Base-by-base conservation (phyloP, 768 basidiomycete genomes). In the Tylopilus vinaceipallidus region DNA sequence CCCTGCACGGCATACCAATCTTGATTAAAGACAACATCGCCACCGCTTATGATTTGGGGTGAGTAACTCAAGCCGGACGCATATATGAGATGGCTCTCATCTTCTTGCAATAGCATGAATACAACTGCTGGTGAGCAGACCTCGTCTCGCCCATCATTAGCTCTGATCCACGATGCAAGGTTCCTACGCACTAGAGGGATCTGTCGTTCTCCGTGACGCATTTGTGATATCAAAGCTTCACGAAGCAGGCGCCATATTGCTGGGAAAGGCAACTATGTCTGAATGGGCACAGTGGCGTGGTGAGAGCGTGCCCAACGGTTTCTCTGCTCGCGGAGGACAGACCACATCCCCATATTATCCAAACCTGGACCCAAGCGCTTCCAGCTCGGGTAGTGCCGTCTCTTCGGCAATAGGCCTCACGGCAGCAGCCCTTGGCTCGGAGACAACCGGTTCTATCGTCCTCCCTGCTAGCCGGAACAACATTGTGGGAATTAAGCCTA, bases 1-100 rank as follows among this genome's bases (percentile, higher is more conserved):
- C 63, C 6, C 56, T 84, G 38, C 81, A 83, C 59, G 83, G 82
- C 0, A 82, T 83, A 46, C 83, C 81, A 1, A 63, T 83, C 24
- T 57, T 84, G 17, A 57, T 84, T 33, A 83, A 84, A 65, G 81
- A 72, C 37, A 72, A 73, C 45, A 70, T 72, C 19, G 71, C 68
- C 3, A 73, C 72, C 4, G 27, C 44, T 14, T 43, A 54, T 49
- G 47, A 55, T 26, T 52, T 65, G n/a, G 64, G 68, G 61, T 69
- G 43, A 50, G 58, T 24, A 7, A 8, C 17, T 35, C 36, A 27
- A 29, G 13, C 26, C 40, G 16, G 23, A 42, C 23, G 20, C 0
- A 8, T 26, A 36, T 45, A 22, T 24, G 16, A 20, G 39, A 29
- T 33, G 30, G 42, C 14, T 20, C 27, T 48, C 4, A 27, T 27